A percentile compares a stretch with the other conserved stretches of the same genome.
phyloP scores from a whole-genome alignment of 2,329 filamentous ascomycete genomes.

The Achaetomium macrosporum region DNA sequence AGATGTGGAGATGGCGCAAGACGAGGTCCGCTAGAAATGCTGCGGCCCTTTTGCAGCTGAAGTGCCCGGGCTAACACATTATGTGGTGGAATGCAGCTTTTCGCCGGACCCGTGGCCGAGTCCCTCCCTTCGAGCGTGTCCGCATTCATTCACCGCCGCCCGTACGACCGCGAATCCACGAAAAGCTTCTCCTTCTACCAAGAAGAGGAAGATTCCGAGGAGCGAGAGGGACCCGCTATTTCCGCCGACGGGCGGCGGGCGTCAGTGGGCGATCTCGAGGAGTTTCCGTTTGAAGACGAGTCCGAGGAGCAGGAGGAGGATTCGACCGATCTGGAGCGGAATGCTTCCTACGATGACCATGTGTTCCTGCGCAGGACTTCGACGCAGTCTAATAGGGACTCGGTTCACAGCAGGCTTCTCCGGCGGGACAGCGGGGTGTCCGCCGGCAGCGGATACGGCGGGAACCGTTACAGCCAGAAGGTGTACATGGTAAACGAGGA shows the following conservation, averaged over 20 bases:
- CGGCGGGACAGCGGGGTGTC: conserved; percentile 66
- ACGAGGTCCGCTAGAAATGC: conserved; percentile 58
- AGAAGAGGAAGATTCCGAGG: conserved; percentile 50
- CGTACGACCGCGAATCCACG: conserved; percentile 68
- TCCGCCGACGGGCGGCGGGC: conserved; percentile 27
- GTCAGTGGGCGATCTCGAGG: conserved; percentile 33
- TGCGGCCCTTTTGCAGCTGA: background rate
- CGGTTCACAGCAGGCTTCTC: conserved; percentile 59
- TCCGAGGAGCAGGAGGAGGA: conserved; percentile 37
- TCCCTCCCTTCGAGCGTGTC: conserved; percentile 91
- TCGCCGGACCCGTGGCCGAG: conserved; percentile 88
- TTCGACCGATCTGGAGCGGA: conserved; percentile 32
- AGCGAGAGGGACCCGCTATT: conserved; percentile 20
- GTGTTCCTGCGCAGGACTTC: conserved; percentile 57
- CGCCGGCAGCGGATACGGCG: conserved; percentile 55
- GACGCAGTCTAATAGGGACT: conserved; percentile 46
- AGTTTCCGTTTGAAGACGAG: conserved; percentile 35
- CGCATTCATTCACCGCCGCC: conserved; percentile 81
- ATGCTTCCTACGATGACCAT: conserved; percentile 38
- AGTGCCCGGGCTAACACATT: background rate
- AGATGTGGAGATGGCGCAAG: conserved; percentile 97
- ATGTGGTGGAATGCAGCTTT: conserved; percentile 47
- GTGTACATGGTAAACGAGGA: conserved; percentile 91
- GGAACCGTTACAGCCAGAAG: conserved; percentile 73
- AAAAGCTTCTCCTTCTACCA: conserved; percentile 88